Base-by-base conservation (phyloP, 768 basidiomycete species). In the Auriscalpium orientale region DNA sequence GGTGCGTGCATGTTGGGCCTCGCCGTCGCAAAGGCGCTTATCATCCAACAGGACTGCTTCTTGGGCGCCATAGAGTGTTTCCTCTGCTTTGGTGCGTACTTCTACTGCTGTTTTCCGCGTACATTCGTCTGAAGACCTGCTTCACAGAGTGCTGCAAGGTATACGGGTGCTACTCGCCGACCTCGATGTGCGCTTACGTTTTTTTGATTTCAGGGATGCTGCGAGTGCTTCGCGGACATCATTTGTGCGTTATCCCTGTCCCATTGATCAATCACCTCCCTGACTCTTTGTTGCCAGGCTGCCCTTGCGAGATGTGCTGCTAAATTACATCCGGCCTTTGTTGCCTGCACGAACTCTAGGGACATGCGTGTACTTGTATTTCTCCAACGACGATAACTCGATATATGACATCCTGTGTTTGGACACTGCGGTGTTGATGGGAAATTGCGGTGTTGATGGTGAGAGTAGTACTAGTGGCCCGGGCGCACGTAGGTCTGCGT, bases 251-350 rank as follows among this genome's bases (percentile, higher is more conserved):
- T 28, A 44, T 37, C 15, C 51, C 18, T 22, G 5, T 18, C 34
- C 12, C n/a, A 12, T 22, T 45, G 12, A 4, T 1, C 35, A n/a
- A 13, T 43, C 54, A 18, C 58, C 66, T 60, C 8, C 8, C 15
- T 3, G 33, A 33, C 28, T 46, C 11, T 46, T 22, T 21, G 28
- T 46, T 9, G 52, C 7, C 59, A 88, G 86, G 86, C 70, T 89
- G 85, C 76, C 87, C 87, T 9, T 89, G 87, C 74, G 87, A 89
- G 72, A 80, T 87, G 80, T 83, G 81, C 67, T 87, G 85, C 67
- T 84, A 74, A 73, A 28, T 28, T 7, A 28, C 2, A 28, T 3
- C 22, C 5, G 22, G 22, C 22, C 7, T 0, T 28, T 28, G 28
- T 28, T 4, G n/a, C n/a, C n/a, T 28, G 28, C 28, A 5, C 28